phyloP scores from a whole-genome alignment of 176 grass and related monocot genomes.

The Themeda triandra region DNA sequence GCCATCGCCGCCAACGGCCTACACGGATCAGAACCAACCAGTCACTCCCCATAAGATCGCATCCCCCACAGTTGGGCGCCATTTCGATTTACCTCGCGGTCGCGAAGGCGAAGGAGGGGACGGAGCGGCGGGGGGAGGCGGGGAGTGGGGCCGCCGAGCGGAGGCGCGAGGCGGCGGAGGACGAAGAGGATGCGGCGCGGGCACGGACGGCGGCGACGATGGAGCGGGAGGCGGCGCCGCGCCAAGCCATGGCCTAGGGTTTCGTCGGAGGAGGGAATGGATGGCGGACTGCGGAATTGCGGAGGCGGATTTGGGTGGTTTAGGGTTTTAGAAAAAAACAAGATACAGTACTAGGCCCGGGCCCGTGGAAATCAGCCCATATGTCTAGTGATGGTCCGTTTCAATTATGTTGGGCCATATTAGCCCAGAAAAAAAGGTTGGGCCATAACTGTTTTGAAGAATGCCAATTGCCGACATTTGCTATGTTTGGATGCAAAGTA shows the following conservation, averaged over 20 bases:
- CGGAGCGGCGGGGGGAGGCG: constrained; percentile 10
- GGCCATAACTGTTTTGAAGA: neutral
- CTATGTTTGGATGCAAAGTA: too few species aligned
- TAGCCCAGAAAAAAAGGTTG: too few species aligned
- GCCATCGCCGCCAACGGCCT: constrained; percentile 65
- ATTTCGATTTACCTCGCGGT: constrained; percentile 47
- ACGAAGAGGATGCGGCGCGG: neutral
- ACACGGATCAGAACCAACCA: neutral
- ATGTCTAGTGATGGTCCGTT: neutral
- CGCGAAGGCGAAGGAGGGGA: constrained; percentile 24
- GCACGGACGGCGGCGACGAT: constrained; percentile 44
- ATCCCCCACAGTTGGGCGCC: neutral
- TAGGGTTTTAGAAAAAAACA: constrained; percentile 38
- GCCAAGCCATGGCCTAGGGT: constrained; percentile 55
- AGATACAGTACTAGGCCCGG: neutral
- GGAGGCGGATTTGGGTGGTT: constrained; percentile 21
- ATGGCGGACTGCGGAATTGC: constrained; percentile 3
- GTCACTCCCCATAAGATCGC: neutral
- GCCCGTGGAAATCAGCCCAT: neutral
- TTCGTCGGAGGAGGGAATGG: neutral
- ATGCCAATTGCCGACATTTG: too few species aligned
- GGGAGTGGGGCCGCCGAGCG: constrained; percentile 5
- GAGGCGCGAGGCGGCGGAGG: constrained; percentile 7
- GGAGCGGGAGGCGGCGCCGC: constrained; percentile 63
- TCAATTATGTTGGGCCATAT: neutral